Evolutionary conservation across 73 alveolate genomes (phyloP), one percentile per base, ranked within the genome.

Genomic region (Uronychia binucleata): DNA sequence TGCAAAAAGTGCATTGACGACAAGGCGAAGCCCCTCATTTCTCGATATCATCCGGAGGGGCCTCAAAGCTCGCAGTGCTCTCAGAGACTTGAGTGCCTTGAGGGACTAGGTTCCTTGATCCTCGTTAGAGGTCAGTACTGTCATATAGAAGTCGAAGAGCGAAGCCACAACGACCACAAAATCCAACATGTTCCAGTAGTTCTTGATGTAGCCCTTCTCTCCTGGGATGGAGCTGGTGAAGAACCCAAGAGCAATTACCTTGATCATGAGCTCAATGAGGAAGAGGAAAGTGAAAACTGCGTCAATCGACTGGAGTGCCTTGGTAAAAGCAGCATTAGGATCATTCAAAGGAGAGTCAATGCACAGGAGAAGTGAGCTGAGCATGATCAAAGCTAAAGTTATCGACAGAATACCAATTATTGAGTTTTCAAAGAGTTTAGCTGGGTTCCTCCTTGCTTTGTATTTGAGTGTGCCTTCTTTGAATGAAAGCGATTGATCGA

Each of bases 1-100:
- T 34, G 87, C 80, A 33, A 89, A 84, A 26, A 89, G 79, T 0
- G 95, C 90, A 78, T 89, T 89, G 19, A 89, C 95, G 1, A 89
- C 86, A 26, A 89, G 82, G n/a, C 80, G 59, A 59, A 89, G 58
- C 59, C 91, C 91, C 76, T 84, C 85, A 57, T 84, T 84, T 58
- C 91, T 75, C 13, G 91, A 84, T 0, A 84, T 84, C 91, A 84
- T 84, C 34, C 91, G 31, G n/a, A 84, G 80, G 14, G 91, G 91
- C 27, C 95, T 77, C 31, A 89, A 30, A 0, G 95, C 95, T 84
- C 95, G 34, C 0, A 89, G 59, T 26, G 91, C 95, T 89, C 95
- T 76, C 5, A 89, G 78, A 27, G 95, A 83, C 82, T 89, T 89
- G 0, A 89, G 88, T 27, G 92, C 67, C 32, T 84, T 58, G 33